A percentile compares a stretch with the other conserved stretches of the same genome.
Evolutionary conservation across 768 basidiomycete genomes (phyloP).

Genomic region (Podaxis carcinomalis): DNA sequence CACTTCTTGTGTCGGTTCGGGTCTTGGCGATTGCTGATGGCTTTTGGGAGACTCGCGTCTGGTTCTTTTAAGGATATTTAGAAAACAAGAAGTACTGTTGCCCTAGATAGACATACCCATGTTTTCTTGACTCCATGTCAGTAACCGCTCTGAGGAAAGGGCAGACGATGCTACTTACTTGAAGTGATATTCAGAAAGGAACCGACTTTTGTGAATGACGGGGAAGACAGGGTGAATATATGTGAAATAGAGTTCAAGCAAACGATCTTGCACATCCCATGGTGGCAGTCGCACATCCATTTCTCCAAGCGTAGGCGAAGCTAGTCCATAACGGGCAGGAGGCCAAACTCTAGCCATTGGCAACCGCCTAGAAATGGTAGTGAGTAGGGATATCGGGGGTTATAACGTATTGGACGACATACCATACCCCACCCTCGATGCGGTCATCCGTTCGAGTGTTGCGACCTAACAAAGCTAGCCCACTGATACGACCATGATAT

Average conservation of each 20-base stretch:
- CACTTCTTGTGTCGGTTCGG: constrained; percentile 57
- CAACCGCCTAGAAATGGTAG: constrained; percentile 43
- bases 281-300: constrained; percentile 55
- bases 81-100: neutral
- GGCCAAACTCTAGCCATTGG: constrained; percentile 80
- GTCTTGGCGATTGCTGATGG: constrained; percentile 33
- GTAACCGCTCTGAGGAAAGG: neutral
- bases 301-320: constrained; percentile 37
- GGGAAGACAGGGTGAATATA: constrained; percentile 85
- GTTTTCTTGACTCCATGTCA: neutral
- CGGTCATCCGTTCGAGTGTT: constrained; percentile 65
- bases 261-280: constrained; percentile 54
- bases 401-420: constrained; percentile 15
- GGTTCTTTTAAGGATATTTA: neutral
- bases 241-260: constrained; percentile 75
- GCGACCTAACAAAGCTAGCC: constrained; percentile 68
- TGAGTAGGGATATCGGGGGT: neutral
- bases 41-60: constrained; percentile 19
- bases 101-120: neutral
- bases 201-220: constrained; percentile 68
- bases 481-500: constrained; percentile 77
- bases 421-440: constrained; percentile 69
- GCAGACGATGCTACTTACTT: constrained; percentile 29
- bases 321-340: constrained; percentile 39
- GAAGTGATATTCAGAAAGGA: constrained; percentile 58